Evolutionary conservation across 2,329 filamentous ascomycete genomes (phyloP).

Genomic region (Fusarium abutilonis): DNA sequence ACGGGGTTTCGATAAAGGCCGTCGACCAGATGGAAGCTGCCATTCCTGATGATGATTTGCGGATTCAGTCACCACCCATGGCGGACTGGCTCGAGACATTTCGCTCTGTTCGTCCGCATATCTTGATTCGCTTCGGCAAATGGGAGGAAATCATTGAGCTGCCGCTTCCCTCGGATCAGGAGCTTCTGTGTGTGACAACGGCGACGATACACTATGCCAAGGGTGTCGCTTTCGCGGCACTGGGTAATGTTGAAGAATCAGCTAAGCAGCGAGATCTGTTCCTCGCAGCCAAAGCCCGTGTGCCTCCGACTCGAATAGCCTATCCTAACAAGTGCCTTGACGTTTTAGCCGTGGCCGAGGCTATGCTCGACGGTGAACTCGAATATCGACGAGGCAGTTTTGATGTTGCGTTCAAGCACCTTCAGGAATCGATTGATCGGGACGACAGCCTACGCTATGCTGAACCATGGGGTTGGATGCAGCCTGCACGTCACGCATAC

Average conservation of each 20-base stretch:
- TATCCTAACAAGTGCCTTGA: slow-evolving; percentile 74
- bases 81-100: slow-evolving; percentile 79
- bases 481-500: slow-evolving; percentile 73
- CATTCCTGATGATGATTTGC: slow-evolving; percentile 63
- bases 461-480: slow-evolving; percentile 82
- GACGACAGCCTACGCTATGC: slow-evolving; percentile 73
- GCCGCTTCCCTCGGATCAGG: slow-evolving; percentile 62
- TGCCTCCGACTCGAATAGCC: slow-evolving; percentile 66
- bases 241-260: slow-evolving; percentile 62
- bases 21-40: slow-evolving; percentile 65
- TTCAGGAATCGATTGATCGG: slow-evolving; percentile 63
- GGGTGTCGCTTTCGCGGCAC: slow-evolving; percentile 71
- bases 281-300: slow-evolving; percentile 56
- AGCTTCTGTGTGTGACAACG: slow-evolving; percentile 72
- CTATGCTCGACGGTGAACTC: slow-evolving; percentile 77
- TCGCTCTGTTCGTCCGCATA: slow-evolving; percentile 70
- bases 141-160: slow-evolving; percentile 73
- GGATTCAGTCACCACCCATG: slow-evolving; percentile 70
- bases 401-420: slow-evolving; percentile 64
- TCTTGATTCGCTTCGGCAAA: slow-evolving; percentile 74
- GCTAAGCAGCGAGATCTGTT: slow-evolving; percentile 62
- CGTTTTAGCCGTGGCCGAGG: slow-evolving; percentile 66
- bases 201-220: slow-evolving; percentile 75
- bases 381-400: slow-evolving; percentile 71
- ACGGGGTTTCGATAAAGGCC: slow-evolving; percentile 67